Evolutionary conservation across 108 stramenopile species (phyloP), one percentile per base, ranked within the genome.

Genomic region (Schizochytrium sp.): DNA sequence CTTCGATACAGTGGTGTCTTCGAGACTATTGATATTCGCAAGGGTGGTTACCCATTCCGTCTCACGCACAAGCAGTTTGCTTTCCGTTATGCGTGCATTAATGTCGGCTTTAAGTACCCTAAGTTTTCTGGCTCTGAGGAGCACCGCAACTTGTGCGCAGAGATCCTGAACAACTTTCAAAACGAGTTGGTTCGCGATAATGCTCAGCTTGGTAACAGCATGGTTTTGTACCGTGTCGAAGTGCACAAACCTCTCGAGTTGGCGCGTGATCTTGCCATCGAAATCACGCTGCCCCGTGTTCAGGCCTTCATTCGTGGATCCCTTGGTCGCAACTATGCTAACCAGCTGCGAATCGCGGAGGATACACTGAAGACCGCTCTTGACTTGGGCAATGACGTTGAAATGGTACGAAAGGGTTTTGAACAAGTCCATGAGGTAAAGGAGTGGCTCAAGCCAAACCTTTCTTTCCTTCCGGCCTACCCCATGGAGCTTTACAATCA

Each of bases 161-260:
- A 87, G 7, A 89, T 89, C n/a, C 59, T 89, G 13, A 46, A 58
- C 28, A 88, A 87, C 83, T 69, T 87, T 45, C 5, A n/a, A 4
- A 41, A 15, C 28, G 50, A 83, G 3, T 13, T 17, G 7, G 50
- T 83, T 8, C 50, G 50, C 15, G 28, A 83, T 15, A 58, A 88
- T 28, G 55, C 50, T 42, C 90, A 92, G 92, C 38, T 94, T 42
- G 94, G 94, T 15, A 91, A 87, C 49, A 91, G 93, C 56, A 92
- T 93, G 94, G 90, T 94, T 4, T 93, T 94, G 46, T 93, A 93
- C 92, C 64, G 91, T 4, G 94, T 92, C 1, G 91, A 92, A 61
- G 93, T 92, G 58, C 93, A 94, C 91, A 88, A 93, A 12, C 88
- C 92, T 1, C 92, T 94, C 38, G 94, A 93, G 90, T 90, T 87